A percentile compares a stretch with the other conserved stretches of the same genome.
Conservation (phyloP, 2,329 filamentous ascomycete species). For the Colletotrichum higginsianum region DNA sequence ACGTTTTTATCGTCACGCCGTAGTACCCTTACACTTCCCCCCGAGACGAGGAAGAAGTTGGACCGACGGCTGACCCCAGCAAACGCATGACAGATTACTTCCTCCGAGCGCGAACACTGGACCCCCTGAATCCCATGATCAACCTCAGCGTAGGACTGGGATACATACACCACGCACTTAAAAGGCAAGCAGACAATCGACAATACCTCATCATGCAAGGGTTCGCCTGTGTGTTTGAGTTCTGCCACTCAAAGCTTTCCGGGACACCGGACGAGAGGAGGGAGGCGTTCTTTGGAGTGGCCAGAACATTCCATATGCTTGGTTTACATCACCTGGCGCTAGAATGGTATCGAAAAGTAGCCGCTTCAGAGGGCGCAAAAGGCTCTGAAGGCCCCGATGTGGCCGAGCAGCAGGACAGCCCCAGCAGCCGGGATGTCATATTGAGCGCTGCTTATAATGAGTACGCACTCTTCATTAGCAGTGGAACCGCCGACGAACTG, state of each 20-base stretch:
- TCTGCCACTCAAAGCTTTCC: slow-evolving; percentile 72
- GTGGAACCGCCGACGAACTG: slow-evolving; percentile 29
- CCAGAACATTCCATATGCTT: slow-evolving; percentile 76
- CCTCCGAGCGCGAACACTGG: slow-evolving; percentile 80
- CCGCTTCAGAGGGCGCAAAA: slow-evolving; percentile 9
- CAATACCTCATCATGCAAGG: slow-evolving; percentile 92
- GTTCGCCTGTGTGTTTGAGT: slow-evolving; percentile 82
- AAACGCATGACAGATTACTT: slow-evolving; percentile 76
- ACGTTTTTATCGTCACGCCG: slow-evolving; percentile 46
- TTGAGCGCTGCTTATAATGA: slow-evolving; percentile 39
- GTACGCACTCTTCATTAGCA: slow-evolving; percentile 50
- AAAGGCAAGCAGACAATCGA: slow-evolving; percentile 90
- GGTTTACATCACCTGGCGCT: slow-evolving; percentile 45
- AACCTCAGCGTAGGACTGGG: slow-evolving; percentile 86
- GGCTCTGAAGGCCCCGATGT: slow-evolving; percentile 1
- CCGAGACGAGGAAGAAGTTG: neutral
- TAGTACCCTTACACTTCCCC: neutral
- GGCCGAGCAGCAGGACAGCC: slow-evolving; percentile 4
- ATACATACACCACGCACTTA: slow-evolving; percentile 91
- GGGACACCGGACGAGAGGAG: slow-evolving; percentile 64
- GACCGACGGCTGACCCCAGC: neutral
- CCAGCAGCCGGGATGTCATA: slow-evolving; percentile 30
- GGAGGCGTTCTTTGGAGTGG: slow-evolving; percentile 88
- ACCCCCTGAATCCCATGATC: slow-evolving; percentile 82
- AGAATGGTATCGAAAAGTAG: slow-evolving; percentile 40